Base-by-base conservation (phyloP, 257 asterid species). In the Lavandula angustifolia region DNA sequence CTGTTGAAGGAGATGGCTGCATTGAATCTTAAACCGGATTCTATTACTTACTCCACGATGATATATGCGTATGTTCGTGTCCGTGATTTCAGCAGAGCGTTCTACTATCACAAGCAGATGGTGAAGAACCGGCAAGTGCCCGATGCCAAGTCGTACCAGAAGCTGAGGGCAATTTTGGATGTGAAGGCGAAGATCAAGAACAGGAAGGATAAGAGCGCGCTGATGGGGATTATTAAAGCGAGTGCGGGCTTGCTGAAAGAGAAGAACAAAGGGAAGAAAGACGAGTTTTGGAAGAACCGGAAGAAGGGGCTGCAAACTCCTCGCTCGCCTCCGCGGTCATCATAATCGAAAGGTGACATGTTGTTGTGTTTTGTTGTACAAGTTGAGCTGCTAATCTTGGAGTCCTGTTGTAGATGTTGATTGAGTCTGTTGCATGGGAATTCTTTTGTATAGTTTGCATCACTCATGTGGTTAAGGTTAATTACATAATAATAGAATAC, bases 1-100 rank as follows among this genome's bases (percentile, higher is more conserved):
- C 81, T 94, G 66, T 73, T 94, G 79, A 84, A 87, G 58, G 99
- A 94, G 73, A 94, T 94, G 99, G 80, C 85, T n/a, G 83, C 89
- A 0, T 83, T 82, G 54, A 76, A 80, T 68, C 72, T 89, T 11
- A 89, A 87, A 75, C 96, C 97, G 4, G 97, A 94, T 79, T 84
- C 97, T 2, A 46, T 89, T 29, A 94, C 99, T 12, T 94, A 82
- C 72, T 82, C 94, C 9, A 94, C 99, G 1, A 87, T 90, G 91
- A 94, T 94, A 64, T 87, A 90, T 70, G 95, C 99, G 4, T 94
- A 78, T 69, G 57, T 90, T 29, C 99, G 99, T 1, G 97, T 86
- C 37, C 82, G 96, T 13, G 99, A 90, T 81, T 94, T 83, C 75
- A 89, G 60, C 76, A 82, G 99, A 75, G 99, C 99, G 0, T 94